Base-by-base conservation (phyloP, 139 green algal species). In the Astrephomene gubernaculifera region DNA sequence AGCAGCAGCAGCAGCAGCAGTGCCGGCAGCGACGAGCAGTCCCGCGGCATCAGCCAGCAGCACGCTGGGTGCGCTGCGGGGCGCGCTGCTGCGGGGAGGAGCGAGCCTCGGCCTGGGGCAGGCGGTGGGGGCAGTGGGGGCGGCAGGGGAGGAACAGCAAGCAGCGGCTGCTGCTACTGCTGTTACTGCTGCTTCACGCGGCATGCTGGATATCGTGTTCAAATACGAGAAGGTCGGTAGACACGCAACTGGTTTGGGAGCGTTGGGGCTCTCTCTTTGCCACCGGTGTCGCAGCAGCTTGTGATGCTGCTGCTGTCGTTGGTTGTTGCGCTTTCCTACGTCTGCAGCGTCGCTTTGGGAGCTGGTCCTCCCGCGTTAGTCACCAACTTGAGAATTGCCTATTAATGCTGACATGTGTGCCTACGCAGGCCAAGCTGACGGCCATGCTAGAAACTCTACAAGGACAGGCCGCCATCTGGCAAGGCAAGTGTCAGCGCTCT, bases 371-470 rank as follows among this genome's bases (percentile, higher is more conserved):
- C 14, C 49, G 14, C 14, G 17, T 17, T 57, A 17, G 17, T 17
- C 17, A 17, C 49, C 12, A 12, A 57, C 49, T 57, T 57, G 49
- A 12, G 49, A 12, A 57, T 17, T 57, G 49, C 49, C 49, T n/a
- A 17, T 17, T 17, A 17, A 12, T 57, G 49, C 49, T 57, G 14
- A 12, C 17, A 17, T 57, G 49, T 35, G 27, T 29, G 57, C 57
- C 19, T 22, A 27, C 57, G 14, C 43, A 78, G 72, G 49, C 52
- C 45, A 80, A 80, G 72, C 72, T 80, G 17, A 31, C 33, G n/a
- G 49, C 65, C 22, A 80, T 80, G 72, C 57, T 80, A 31, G 72
- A 80, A n/a, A 33, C 67, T 35, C 33, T 80, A 24, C 49, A 52
- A 1, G 72, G 49, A 14, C 45, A 49, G 1, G 72, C 49, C 49